Conservation (phyloP, 179 eudicot species). For the Spergularia azorica region DNA sequence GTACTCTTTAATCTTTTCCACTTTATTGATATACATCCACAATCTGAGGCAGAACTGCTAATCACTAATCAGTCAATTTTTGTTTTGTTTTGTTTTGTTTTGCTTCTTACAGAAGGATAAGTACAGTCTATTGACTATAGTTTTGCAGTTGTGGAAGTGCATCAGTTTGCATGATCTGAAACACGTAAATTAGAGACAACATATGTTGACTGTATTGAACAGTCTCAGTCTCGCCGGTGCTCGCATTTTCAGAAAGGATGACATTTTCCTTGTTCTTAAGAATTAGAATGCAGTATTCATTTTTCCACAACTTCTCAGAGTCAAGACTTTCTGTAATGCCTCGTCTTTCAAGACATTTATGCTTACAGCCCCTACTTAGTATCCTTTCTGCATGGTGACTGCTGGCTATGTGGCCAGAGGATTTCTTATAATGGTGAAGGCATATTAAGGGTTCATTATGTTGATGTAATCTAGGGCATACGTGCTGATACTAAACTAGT, state of each 20-base stretch:
- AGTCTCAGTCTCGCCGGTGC: too few species aligned
- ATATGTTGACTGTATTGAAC: too few species aligned
- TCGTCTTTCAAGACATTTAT: not conserved
- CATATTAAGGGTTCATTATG: constrained; percentile 17
- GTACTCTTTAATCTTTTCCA: too few species aligned
- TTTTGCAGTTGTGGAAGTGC: too few species aligned
- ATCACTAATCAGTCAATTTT: not conserved
- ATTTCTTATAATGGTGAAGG: not conserved
- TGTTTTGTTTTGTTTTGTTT: not conserved
- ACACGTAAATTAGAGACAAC: too few species aligned
- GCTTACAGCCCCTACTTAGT: not conserved
- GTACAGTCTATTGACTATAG: too few species aligned
- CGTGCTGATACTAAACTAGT: not conserved
- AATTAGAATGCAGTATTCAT: not conserved
- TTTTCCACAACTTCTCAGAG: not conserved
- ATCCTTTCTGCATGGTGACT: not conserved
- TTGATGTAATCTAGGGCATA: constrained; percentile 17
- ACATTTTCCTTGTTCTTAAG: not conserved
- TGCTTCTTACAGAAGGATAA: too few species aligned
- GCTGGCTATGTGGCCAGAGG: not conserved
- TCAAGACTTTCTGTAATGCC: not conserved
- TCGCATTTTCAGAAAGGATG: not conserved
- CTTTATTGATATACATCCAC: too few species aligned
- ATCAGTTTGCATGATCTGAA: too few species aligned
- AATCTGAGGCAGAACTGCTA: too few species aligned